Evolutionary conservation across 164 flowering plant species (phyloP).

Genomic region (Brasenia schreberi): DNA sequence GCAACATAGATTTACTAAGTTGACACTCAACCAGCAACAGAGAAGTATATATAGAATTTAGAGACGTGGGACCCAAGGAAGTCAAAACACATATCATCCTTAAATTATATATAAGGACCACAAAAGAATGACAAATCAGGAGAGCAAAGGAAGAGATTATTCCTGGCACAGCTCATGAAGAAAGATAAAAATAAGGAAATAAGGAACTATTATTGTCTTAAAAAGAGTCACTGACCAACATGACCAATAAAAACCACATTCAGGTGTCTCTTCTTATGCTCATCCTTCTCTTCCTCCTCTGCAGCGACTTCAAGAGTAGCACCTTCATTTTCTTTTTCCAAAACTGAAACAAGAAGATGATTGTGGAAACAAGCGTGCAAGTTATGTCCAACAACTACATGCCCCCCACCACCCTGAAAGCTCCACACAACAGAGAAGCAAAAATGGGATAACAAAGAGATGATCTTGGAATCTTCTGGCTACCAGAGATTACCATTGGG

Average conservation of each 20-base stretch:
- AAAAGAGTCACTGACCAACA: conserved; percentile 45
- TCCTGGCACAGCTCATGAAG: not conserved
- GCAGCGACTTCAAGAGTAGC: conserved; percentile 22
- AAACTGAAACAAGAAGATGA: not conserved
- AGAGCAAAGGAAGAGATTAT: no score
- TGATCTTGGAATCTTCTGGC: not conserved
- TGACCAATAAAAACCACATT: conserved; percentile 96
- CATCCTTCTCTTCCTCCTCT: conserved; percentile 30
- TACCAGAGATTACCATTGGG: conserved; percentile 5
- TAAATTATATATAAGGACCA: no score
- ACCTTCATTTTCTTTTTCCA: conserved; percentile 33
- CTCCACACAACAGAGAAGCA: not conserved
- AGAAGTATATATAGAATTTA: no score
- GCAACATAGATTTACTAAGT: no score
- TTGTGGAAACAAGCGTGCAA: not conserved
- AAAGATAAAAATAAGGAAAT: not conserved
- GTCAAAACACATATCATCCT: no score
- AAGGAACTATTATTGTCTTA: not conserved
- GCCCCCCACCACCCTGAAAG: not conserved
- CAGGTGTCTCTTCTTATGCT: conserved; percentile 54
- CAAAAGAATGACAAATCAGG: no score
- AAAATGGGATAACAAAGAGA: no score
- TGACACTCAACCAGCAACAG: no score
- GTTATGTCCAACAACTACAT: not conserved
- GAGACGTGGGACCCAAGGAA: no score